phyloP scores from a whole-genome alignment of 345 rosid genomes.

The Acer saccharum region DNA sequence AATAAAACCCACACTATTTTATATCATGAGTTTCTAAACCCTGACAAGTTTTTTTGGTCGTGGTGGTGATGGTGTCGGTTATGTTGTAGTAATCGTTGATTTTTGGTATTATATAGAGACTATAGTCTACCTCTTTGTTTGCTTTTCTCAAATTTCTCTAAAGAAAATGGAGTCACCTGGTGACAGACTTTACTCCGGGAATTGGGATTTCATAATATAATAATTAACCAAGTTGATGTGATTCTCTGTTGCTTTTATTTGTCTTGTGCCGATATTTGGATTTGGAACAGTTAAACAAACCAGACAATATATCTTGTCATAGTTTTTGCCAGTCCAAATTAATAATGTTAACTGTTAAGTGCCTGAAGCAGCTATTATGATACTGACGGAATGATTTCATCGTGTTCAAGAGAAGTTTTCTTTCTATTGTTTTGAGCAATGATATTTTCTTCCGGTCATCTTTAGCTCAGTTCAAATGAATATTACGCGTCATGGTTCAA shows the following conservation, averaged over 20 bases:
- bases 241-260: not conserved
- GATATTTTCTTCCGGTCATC: not conserved
- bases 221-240: not conserved
- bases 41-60: not conserved
- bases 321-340: conserved; percentile 1
- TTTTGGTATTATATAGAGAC: not conserved
- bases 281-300: not conserved
- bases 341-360: conserved; percentile 16
- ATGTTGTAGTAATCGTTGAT: not conserved
- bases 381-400: not conserved
- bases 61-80: not conserved
- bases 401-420: not conserved
- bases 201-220: not conserved
- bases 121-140: not conserved
- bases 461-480: not conserved
- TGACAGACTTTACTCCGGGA: not conserved
- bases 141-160: not conserved
- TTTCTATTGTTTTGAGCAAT: not conserved
- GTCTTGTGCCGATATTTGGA: not conserved
- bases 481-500: not conserved
- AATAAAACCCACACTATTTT: too few species aligned
- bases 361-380: not conserved
- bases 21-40: not conserved
- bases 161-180: not conserved
- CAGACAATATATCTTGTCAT: not conserved